Conservation (phyloP, 345 rosid genomes). For the Citrus australasica region DNA sequence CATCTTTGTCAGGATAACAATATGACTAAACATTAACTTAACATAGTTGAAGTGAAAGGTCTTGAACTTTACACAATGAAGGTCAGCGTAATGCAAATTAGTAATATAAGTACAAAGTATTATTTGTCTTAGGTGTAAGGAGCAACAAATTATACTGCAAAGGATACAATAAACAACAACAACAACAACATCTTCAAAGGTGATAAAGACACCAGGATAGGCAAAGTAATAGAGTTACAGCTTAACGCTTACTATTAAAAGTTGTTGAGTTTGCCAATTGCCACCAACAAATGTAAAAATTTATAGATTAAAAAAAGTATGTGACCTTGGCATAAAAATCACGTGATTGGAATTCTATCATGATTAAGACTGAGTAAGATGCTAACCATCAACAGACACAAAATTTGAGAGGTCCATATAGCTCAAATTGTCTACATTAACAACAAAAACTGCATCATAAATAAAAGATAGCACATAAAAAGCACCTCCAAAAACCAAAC, state of each 20-base stretch:
- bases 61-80: not conserved
- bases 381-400: not conserved
- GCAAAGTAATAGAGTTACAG: not conserved
- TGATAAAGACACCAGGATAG: not conserved
- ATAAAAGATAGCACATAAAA: not conserved
- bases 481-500: not conserved
- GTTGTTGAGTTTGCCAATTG: not conserved
- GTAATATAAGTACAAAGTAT: not conserved
- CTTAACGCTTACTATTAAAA: not conserved
- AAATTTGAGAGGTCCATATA: not conserved
- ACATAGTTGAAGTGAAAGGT: not conserved
- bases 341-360: not conserved
- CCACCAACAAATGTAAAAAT: not conserved
- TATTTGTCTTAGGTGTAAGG: not conserved
- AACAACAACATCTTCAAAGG: not conserved
- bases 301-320: not conserved
- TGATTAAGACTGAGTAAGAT: not conserved
- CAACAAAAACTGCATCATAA: not conserved
- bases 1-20: not conserved
- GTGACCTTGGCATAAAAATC: not conserved
- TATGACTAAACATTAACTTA: not conserved
- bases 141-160: not conserved
- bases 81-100: not conserved
- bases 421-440: not conserved
- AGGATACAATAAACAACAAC: not conserved